Evolutionary conservation across 306 rosid species (phyloP).

Genomic region (Acacia acuminata): DNA sequence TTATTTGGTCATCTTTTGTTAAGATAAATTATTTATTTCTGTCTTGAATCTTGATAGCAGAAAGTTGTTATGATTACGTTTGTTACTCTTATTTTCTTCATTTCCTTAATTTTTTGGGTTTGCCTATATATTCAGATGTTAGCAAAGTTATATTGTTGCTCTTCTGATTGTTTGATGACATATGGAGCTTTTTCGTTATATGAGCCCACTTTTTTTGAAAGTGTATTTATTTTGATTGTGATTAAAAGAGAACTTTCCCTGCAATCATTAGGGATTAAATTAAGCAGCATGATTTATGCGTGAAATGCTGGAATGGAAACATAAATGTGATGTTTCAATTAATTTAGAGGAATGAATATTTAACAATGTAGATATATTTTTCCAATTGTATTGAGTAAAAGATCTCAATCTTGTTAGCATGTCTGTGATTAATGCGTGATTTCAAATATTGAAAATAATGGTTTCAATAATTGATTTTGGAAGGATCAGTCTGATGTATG

Average conservation of each 20-base stretch:
- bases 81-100: constrained; percentile 9
- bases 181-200: background rate
- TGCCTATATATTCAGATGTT: constrained; percentile 11
- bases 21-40: constrained; percentile 18
- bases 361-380: background rate
- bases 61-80: constrained; percentile 5
- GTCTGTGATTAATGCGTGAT: background rate
- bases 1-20: background rate
- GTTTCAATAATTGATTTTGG: background rate
- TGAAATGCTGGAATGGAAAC: constrained; percentile 19
- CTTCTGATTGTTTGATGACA: background rate
- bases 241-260: background rate
- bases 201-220: constrained; percentile 10
- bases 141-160: constrained; percentile 4
- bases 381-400: background rate
- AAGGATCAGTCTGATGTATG: background rate
- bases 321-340: background rate
- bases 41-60: background rate
- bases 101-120: background rate
- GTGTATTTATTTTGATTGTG: background rate
- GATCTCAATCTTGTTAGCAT: background rate
- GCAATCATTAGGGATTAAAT: background rate
- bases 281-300: background rate
- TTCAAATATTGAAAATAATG: background rate
- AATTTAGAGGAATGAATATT: background rate